phyloP scores from a whole-genome alignment of 805 yeast species.

The Wickerhamiella shivajii region DNA sequence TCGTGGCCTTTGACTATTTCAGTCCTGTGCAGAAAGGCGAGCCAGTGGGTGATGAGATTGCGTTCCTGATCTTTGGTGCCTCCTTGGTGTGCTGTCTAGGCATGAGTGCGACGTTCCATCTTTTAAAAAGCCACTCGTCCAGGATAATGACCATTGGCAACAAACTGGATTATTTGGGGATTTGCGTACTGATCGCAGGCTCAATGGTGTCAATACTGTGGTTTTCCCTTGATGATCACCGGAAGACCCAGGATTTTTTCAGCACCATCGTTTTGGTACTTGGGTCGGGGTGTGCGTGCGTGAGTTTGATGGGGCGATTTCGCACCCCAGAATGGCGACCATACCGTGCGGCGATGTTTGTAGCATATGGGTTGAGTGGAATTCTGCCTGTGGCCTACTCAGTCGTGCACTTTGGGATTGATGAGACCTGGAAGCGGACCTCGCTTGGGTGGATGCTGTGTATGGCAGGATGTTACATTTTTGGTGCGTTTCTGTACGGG shows the following conservation, averaged over 20 bases:
- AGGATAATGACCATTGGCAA: slow-evolving; percentile 42
- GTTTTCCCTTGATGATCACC: slow-evolving; percentile 31
- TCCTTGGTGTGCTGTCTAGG: slow-evolving; percentile 48
- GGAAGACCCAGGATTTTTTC: slow-evolving; percentile 18
- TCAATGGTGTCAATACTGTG: slow-evolving; percentile 40
- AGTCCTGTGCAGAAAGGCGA: slow-evolving; percentile 19
- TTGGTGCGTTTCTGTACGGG: slow-evolving; percentile 72
- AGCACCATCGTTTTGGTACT: slow-evolving; percentile 36
- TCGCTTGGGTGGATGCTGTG: slow-evolving; percentile 45
- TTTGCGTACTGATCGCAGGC: slow-evolving; percentile 50
- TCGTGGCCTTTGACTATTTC: slow-evolving; percentile 11
- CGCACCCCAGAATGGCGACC: slow-evolving; percentile 61
- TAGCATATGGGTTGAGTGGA: slow-evolving; percentile 67
- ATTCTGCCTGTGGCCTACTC: slow-evolving; percentile 54
- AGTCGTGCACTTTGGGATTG: slow-evolving; percentile 32
- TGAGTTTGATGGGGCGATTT: slow-evolving; percentile 53
- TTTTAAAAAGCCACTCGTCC: slow-evolving; percentile 51
- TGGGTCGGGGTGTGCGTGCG: slow-evolving; percentile 46
- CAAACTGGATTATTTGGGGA: slow-evolving; percentile 63
- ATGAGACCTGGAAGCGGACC: slow-evolving; percentile 35
- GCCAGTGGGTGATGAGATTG: slow-evolving; percentile 32
- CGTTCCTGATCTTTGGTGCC: slow-evolving; percentile 38
- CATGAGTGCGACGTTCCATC: slow-evolving; percentile 53
- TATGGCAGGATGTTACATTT: slow-evolving; percentile 63
- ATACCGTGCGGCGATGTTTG: slow-evolving; percentile 62